phyloP scores from a whole-genome alignment of 2,329 filamentous ascomycete genomes.

The Penicillium sp. region DNA sequence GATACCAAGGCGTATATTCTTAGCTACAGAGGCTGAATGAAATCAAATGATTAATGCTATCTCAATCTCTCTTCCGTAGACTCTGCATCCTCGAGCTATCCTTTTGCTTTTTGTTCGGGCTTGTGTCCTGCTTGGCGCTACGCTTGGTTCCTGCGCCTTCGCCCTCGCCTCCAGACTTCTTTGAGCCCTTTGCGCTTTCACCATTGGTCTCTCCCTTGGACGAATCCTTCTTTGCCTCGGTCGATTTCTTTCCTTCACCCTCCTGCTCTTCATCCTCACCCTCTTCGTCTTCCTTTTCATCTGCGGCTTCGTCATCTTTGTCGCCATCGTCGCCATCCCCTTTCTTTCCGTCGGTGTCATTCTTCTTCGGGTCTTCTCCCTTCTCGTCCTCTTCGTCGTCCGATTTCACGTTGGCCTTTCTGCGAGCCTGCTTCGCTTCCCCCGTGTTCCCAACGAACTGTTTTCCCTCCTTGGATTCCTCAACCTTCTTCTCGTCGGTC shows the following conservation, averaged over 20 bases:
- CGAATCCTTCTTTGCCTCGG: background rate
- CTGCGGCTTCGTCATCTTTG: background rate
- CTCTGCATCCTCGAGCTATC: background rate
- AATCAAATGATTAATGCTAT: background rate
- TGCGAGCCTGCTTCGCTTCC: slow-evolving; percentile 43
- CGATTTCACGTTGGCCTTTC: slow-evolving; percentile 38
- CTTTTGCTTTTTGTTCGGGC: slow-evolving; percentile 9
- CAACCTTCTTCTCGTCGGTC: slow-evolving; percentile 38
- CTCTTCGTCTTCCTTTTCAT: too few species aligned
- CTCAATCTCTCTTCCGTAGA: background rate
- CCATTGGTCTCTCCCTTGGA: background rate
- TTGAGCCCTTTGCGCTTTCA: background rate
- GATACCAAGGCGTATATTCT: background rate
- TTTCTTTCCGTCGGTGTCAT: background rate
- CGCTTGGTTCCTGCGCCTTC: slow-evolving; percentile 1
- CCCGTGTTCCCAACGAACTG: slow-evolving; percentile 48
- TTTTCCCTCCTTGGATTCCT: slow-evolving; percentile 42
- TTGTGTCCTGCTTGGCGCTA: slow-evolving; percentile 7
- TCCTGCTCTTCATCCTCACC: background rate
- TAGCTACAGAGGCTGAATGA: background rate
- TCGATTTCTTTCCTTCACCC: background rate
- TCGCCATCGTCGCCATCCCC: background rate
- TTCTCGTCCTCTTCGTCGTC: background rate
- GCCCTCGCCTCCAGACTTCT: background rate
- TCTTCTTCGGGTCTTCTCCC: background rate